Percentiles rank a stretch among this genome's conserved stretches.
These are phyloP conservation scores for Corchorus olitorius DNA, from an alignment of 345 rosid genomes.

Conservation along the genomic window DNA sequence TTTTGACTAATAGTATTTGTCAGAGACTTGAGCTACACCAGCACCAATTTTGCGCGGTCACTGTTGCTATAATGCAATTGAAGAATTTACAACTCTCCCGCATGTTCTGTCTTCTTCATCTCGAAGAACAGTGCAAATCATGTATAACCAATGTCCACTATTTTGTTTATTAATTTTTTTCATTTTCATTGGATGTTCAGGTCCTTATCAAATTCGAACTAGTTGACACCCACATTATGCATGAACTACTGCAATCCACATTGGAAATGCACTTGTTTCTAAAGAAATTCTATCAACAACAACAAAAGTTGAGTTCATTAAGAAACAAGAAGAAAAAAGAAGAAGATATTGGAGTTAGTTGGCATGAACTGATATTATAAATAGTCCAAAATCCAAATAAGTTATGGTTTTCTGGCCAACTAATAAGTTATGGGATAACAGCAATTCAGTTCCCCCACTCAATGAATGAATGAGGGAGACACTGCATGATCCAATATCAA, in stretches of 20 bases:
- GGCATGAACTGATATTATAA: neutral
- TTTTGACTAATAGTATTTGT: too few species aligned
- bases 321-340: neutral
- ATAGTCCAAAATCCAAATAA: neutral
- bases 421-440: neutral
- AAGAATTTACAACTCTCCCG: too few species aligned
- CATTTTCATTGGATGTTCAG: neutral
- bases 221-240: neutral
- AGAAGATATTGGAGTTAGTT: neutral
- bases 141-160: too few species aligned
- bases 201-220: too few species aligned
- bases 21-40: too few species aligned
- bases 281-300: neutral
- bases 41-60: too few species aligned
- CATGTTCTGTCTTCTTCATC: too few species aligned
- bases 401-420: neutral
- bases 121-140: too few species aligned
- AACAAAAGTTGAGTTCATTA: neutral
- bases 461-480: neutral
- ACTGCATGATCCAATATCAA: neutral
- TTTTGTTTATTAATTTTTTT: too few species aligned
- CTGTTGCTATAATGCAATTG: too few species aligned
- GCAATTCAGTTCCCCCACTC: neutral
- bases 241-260: constrained; percentile 16
- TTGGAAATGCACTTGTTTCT: neutral